Conservation (phyloP, 208 protist genomes). For the Leishmania tarentolae region DNA sequence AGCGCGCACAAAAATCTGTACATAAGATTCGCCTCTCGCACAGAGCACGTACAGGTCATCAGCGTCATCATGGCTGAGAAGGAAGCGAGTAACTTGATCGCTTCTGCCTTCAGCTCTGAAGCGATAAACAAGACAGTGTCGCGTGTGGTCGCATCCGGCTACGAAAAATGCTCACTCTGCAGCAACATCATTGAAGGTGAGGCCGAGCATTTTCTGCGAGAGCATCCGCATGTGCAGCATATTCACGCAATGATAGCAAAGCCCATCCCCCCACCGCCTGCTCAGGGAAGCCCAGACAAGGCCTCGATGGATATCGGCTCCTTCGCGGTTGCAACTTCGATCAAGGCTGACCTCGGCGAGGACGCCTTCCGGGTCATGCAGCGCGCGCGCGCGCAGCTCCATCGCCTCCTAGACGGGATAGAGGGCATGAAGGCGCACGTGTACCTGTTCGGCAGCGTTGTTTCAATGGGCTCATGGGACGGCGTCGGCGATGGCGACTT, state of each 20-base stretch:
- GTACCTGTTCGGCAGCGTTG: constrained; percentile 80
- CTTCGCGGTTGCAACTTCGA: constrained; percentile 43
- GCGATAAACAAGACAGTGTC: not conserved
- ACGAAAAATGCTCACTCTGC: constrained; percentile 45
- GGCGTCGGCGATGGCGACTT: constrained; percentile 80
- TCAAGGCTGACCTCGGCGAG: constrained; percentile 39
- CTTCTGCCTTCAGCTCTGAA: not conserved
- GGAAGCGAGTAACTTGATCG: not conserved
- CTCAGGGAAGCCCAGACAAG: not conserved
- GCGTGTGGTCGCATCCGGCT: not conserved
- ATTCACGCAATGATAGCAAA: constrained; percentile 9
- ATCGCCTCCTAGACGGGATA: constrained; percentile 19
- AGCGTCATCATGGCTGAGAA: not conserved
- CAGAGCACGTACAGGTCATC: not conserved
- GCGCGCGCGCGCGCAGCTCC: constrained; percentile 48
- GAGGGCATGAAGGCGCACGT: constrained; percentile 15
- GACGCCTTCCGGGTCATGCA: constrained; percentile 55
- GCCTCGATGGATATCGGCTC: constrained; percentile 19
- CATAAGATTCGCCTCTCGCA: not conserved
- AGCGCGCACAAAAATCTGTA: not conserved
- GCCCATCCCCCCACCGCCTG: not conserved
- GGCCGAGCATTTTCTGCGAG: not conserved
- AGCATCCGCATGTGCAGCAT: constrained; percentile 38
- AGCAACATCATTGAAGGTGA: constrained; percentile 37
- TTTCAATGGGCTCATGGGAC: constrained; percentile 80